Conservation (phyloP, 2,329 filamentous ascomycete species). For the Clonostachys chloroleuca region DNA sequence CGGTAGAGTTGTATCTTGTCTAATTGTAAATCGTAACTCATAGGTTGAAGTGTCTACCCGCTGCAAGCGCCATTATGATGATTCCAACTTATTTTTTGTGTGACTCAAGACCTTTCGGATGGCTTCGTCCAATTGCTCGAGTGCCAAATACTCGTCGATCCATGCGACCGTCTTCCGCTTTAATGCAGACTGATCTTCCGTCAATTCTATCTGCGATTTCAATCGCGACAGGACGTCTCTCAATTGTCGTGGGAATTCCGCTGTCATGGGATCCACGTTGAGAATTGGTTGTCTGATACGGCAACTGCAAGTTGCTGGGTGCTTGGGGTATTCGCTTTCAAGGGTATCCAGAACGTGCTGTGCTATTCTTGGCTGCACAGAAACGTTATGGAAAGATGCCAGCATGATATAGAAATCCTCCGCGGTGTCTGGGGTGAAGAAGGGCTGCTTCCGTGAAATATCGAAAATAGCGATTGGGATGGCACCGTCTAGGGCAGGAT, state of each 20-base stretch:
- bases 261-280: slow-evolving; percentile 56
- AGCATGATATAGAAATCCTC: slow-evolving; percentile 81
- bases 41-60: too few species aligned
- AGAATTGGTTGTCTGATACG: slow-evolving; percentile 67
- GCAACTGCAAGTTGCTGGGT: slow-evolving; percentile 64
- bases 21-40: too few species aligned
- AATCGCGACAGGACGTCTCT: slow-evolving; percentile 60
- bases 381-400: slow-evolving; percentile 60
- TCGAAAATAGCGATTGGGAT: slow-evolving; percentile 93
- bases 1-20: too few species aligned
- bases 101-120: slow-evolving; percentile 52
- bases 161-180: slow-evolving; percentile 45
- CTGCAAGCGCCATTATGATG: background rate
- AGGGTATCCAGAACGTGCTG: slow-evolving; percentile 69
- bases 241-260: slow-evolving; percentile 70
- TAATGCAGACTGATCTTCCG: slow-evolving; percentile 39
- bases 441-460: slow-evolving; percentile 73
- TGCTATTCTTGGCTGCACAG: slow-evolving; percentile 62
- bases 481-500: slow-evolving; percentile 84
- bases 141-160: slow-evolving; percentile 47
- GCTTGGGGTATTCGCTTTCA: slow-evolving; percentile 51
- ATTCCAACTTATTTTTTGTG: slow-evolving; percentile 25
- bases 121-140: slow-evolving; percentile 47
- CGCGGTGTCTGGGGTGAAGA: slow-evolving; percentile 61
- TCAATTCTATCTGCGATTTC: slow-evolving; percentile 40